Conservation (phyloP, 768 basidiomycete species). For the Amanita inopinata region DNA sequence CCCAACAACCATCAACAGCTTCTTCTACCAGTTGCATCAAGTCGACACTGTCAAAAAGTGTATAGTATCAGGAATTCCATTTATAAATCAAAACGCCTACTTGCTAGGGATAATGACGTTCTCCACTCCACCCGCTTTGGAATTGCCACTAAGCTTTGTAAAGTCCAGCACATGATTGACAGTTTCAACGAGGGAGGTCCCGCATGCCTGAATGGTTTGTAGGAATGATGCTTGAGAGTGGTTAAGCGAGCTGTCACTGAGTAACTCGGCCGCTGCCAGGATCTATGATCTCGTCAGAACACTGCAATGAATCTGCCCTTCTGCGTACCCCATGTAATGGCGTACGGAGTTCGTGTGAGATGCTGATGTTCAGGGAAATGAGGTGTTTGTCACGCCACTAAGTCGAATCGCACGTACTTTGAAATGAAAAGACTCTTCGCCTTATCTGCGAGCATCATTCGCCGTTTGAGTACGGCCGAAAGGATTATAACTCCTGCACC, state of each 20-base stretch:
- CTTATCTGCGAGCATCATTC: constrained; percentile 93
- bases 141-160: constrained; percentile 85
- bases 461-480: constrained; percentile 82
- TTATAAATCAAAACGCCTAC: constrained; percentile 30
- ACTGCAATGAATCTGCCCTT: constrained; percentile 2
- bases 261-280: constrained; percentile 84
- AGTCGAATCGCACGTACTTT: constrained; percentile 43
- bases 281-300: constrained; percentile 37
- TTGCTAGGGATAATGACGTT: constrained; percentile 61
- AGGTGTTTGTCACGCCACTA: background rate
- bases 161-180: constrained; percentile 97
- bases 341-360: constrained; percentile 85
- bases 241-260: constrained; percentile 74
- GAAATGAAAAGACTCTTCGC: constrained; percentile 90
- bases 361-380: constrained; percentile 31
- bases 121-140: constrained; percentile 69
- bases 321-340: constrained; percentile 76
- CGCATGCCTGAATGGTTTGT: constrained; percentile 90
- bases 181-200: constrained; percentile 91
- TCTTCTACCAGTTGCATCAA: constrained; percentile 79
- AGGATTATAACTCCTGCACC: constrained; percentile 76
- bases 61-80: constrained; percentile 5
- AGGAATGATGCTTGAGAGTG: constrained; percentile 80
- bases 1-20: constrained; percentile 90
- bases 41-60: constrained; percentile 40